These are phyloP conservation scores for Saccharomycopsis hybrid DNA, from an alignment of 1,139 yeast species.

Conservation along the genomic window DNA sequence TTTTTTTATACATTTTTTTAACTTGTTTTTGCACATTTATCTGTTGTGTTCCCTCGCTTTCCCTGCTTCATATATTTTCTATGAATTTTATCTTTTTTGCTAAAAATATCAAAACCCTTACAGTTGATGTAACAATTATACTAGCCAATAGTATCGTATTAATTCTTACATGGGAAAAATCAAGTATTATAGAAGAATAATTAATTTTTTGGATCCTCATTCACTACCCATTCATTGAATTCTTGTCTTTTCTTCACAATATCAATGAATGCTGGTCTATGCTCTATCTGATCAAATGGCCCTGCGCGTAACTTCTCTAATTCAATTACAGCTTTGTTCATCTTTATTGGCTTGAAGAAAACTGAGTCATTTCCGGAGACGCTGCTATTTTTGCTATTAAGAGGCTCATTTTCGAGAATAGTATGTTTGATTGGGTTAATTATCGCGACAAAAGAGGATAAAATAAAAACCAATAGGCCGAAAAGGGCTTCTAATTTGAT, in stretches of 20 bases:
- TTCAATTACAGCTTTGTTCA: slow-evolving; percentile 41
- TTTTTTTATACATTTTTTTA: no score
- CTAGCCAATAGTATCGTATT: no score
- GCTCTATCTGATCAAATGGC: slow-evolving; percentile 38
- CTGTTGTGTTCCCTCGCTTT: no score
- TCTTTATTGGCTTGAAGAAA: slow-evolving; percentile 38
- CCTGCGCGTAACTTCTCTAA: slow-evolving; percentile 40
- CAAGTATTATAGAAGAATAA: no score
- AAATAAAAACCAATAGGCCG: slow-evolving; percentile 35
- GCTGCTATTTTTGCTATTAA: slow-evolving; percentile 26
- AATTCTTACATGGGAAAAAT: no score
- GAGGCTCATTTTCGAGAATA: slow-evolving; percentile 24
- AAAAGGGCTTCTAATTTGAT: slow-evolving; percentile 37
- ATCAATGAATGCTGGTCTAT: slow-evolving; percentile 42
- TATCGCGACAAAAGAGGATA: slow-evolving; percentile 33
- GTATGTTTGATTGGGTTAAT: neutral
- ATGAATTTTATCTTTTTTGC: no score
- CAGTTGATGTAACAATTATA: no score
- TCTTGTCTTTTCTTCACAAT: slow-evolving; percentile 36
- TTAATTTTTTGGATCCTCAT: no score
- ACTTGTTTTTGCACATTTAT: no score
- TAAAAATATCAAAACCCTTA: no score
- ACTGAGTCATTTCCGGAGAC: slow-evolving; percentile 24
- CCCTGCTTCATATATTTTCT: no score
- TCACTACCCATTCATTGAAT: slow-evolving; percentile 34